Conservation (phyloP, 768 basidiomycete species). For the Hygrophoropsis aurantiaca region DNA sequence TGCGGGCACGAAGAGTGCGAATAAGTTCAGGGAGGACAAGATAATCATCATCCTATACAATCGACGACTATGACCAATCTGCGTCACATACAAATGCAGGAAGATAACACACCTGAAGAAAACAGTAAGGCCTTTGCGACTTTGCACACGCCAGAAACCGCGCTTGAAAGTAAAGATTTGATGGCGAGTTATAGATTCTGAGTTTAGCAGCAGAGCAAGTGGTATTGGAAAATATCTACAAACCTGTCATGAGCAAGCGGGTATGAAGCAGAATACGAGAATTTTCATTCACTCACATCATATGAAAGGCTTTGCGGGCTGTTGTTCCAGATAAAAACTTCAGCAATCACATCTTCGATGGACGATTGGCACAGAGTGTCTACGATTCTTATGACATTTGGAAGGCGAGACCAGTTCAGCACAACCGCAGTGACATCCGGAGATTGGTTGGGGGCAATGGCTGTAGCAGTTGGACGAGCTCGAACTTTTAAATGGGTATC, state of each 20-base stretch:
- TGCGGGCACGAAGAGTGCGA: slow-evolving; percentile 43
- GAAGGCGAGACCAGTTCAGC: slow-evolving; percentile 67
- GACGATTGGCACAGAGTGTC: slow-evolving; percentile 48
- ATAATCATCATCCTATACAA: slow-evolving; percentile 65
- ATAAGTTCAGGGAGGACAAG: slow-evolving; percentile 59
- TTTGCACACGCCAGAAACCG: slow-evolving; percentile 58
- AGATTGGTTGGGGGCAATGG: neutral
- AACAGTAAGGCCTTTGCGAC: slow-evolving; percentile 54
- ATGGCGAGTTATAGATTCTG: slow-evolving; percentile 54
- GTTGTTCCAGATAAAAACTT: slow-evolving; percentile 66
- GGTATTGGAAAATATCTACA: slow-evolving; percentile 41
- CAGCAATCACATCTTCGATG: slow-evolving; percentile 44
- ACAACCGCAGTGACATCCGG: slow-evolving; percentile 56
- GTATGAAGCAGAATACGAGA: neutral
- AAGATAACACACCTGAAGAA: slow-evolving; percentile 51
- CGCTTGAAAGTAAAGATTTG: slow-evolving; percentile 61
- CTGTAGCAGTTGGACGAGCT: neutral
- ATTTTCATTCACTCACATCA: slow-evolving; percentile 35
- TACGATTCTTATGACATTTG: slow-evolving; percentile 58
- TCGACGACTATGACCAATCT: too few species aligned
- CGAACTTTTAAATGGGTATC: slow-evolving; percentile 7
- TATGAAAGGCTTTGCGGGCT: slow-evolving; percentile 41
- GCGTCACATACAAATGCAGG: too few species aligned
- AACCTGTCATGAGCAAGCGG: neutral
- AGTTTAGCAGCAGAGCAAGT: slow-evolving; percentile 45